Evolutionary conservation across 75 land plant species (phyloP).

Genomic region (Picea sitchensis): DNA sequence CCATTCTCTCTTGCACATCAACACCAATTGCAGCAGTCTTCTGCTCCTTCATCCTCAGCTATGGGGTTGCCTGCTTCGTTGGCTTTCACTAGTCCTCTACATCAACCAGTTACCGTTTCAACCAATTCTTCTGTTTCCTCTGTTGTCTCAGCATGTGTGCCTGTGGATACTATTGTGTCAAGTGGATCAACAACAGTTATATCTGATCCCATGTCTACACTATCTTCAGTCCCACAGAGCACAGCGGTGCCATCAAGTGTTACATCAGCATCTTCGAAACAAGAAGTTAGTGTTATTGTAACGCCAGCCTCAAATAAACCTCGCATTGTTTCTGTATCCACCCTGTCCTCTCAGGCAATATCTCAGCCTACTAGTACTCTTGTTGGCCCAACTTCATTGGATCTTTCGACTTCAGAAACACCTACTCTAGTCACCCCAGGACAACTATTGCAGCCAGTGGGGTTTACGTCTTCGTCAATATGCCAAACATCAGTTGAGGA

Average conservation of each 20-base stretch:
- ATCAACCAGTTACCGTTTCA: conserved; percentile 16
- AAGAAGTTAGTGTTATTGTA: conserved; percentile 23
- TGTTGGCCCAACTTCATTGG: conserved; percentile 1
- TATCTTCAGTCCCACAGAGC: conserved; percentile 19
- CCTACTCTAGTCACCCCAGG: conserved; percentile 10
- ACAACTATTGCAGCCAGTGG: conserved; percentile 14
- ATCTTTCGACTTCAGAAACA: conserved; percentile 9
- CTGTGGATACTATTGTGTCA: conserved; percentile 14
- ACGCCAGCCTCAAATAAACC: conserved; percentile 32
- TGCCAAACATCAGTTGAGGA: conserved; percentile 1
- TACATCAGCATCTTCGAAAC: conserved; percentile 14
- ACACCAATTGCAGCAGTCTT: conserved; percentile 30
- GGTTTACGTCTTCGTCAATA: neutral
- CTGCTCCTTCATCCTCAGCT: neutral
- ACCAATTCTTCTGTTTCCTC: conserved; percentile 13
- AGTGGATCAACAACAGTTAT: conserved; percentile 20
- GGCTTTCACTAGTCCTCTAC: conserved; percentile 20
- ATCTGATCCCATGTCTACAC: conserved; percentile 17
- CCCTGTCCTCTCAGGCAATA: conserved; percentile 16
- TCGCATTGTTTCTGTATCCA: conserved; percentile 21
- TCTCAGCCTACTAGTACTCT: conserved; percentile 22
- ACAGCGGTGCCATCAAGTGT: conserved; percentile 18
- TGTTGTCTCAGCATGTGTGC: conserved; percentile 6
- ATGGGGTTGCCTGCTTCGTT: conserved; percentile 18
- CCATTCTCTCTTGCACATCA: conserved; percentile 34